Base-by-base conservation (phyloP, 1,139 yeast species). In the Debaryomyces nepalensis region DNA sequence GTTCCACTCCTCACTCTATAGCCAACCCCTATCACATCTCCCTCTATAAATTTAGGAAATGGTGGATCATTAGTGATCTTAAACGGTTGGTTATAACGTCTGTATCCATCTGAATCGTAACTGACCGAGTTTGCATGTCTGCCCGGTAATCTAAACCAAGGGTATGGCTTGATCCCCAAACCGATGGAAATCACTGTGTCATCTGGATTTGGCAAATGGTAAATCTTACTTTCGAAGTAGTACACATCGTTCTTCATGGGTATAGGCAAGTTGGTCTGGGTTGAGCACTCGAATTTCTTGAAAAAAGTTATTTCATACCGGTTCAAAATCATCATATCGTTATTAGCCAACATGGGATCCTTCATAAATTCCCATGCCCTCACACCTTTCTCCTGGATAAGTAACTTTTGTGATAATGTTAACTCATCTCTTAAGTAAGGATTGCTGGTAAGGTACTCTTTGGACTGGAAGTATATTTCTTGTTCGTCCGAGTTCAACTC, bases 351-450 rank as follows among this genome's bases (percentile, higher is more conserved):
- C 67, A 77, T 81, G 11, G 70, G 58, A 57, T 89, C 91, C 33
- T 88, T 88, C 46, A 78, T 79, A 59, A 95, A 93, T 56, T 89
- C 95, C 95, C 95, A 93, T 0, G 99, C 99, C 21, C 79, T 70
- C 1, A 95, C 84, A 0, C 97, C 99, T 62, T 88, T 90, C 55
- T 95, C 99, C 56, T 89, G 96, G 26, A 93, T 88, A 20, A 71
- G 71, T 64, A 77, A 75, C 62, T 66, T 71, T 60, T 73, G 87
- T 39, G 74, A 76, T 44, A 63, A 69, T 40, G 79, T 66, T 52
- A 68, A 61, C 39, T 65, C 69, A 30, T 69, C 69, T 48, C 69
- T 70, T 66, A 63, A 68, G 61, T 64, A 79, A 68, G 88, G 87
- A 54, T 83, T 79, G 35, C 73, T 66, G 42, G 68, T 69, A 32